Evolutionary conservation across 495 filamentous ascomycete genomes (phyloP).

Genomic region (Evernia prunastri): DNA sequence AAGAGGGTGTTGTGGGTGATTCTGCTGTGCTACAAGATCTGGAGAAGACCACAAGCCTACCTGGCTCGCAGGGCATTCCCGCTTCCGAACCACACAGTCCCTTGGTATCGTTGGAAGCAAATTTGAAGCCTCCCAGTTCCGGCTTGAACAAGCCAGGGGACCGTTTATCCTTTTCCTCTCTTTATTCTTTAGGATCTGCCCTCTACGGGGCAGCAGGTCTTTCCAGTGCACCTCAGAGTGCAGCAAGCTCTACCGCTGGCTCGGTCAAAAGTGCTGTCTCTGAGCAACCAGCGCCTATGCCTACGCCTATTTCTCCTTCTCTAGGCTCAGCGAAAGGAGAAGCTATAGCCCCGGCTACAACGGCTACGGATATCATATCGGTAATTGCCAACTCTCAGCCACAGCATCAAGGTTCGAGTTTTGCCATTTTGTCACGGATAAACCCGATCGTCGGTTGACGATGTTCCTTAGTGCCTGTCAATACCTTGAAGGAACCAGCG

Average conservation of each 20-base stretch:
- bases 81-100: slow-evolving; percentile 18
- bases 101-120: slow-evolving; percentile 40
- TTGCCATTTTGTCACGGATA: not conserved
- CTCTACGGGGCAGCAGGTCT: slow-evolving; percentile 23
- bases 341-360: slow-evolving; percentile 22
- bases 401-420: slow-evolving; percentile 17
- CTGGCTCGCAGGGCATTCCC: slow-evolving; percentile 14
- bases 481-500: slow-evolving; percentile 13
- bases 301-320: slow-evolving; percentile 23
- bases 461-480: slow-evolving; percentile 15
- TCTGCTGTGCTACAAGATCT: slow-evolving; percentile 18
- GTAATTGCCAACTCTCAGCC: slow-evolving; percentile 25
- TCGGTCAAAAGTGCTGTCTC: slow-evolving; percentile 27
- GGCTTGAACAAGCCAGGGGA: slow-evolving; percentile 46
- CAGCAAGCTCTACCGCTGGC: slow-evolving; percentile 37
- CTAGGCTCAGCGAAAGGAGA: slow-evolving; percentile 22
- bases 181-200: slow-evolving; percentile 57
- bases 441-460: slow-evolving; percentile 2
- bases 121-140: slow-evolving; percentile 35
- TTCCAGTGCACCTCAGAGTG: slow-evolving; percentile 30
- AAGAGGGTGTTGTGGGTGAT: not conserved
- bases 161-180: slow-evolving; percentile 58
- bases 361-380: slow-evolving; percentile 28
- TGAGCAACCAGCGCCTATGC: slow-evolving; percentile 11
- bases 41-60: slow-evolving; percentile 22